Base-by-base conservation (phyloP, 306 rosid genomes). In the Calophaca sinica region DNA sequence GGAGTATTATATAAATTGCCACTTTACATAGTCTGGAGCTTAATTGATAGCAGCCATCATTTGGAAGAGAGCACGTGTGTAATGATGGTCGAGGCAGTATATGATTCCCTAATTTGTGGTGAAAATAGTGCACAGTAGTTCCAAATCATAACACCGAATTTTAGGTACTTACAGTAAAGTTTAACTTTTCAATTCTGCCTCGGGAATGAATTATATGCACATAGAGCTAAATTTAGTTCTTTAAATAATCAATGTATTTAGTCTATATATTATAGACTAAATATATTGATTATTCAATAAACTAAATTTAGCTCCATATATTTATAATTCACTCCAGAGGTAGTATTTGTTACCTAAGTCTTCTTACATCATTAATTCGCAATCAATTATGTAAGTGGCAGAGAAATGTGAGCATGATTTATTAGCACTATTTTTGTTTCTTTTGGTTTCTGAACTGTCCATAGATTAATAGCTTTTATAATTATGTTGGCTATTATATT, bases 31-130 rank as follows among this genome's bases (percentile, higher is more conserved):
- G 80, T 73, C 44, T 63, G 73, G 61, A 70, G 77, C 74, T 82
- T 82, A 69, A 61, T 82, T 78, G 83, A 78, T 73, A 61, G 74
- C 46, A 36, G 77, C 36, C 86, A 82, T 82, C 74, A 82, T 73
- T 82, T 61, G 73, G 38, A 62, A 32, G 72, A 77, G 80, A 82
- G 83, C 83, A 73, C 86, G 86, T 82, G 83, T 68, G 83, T 73
- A 52, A 78, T 82, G 83, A 82, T 78, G 77, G 39, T 52, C 11
- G 35, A 13, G 31, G 61, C 48, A 38, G 48, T 76, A 38, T 60
- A 60, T 73, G 68, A 77, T 70, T 73, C 41, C 63, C 72, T 20
- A 20, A 68, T 60, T 77, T 70, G 79, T 66, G 80, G 72, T 77
- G 72, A 60, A 81, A 81, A 59, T 59, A 20, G 26, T 20, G 26